Base-by-base conservation (phyloP, 257 asterid species). In the Craterostigma plantagineum region DNA sequence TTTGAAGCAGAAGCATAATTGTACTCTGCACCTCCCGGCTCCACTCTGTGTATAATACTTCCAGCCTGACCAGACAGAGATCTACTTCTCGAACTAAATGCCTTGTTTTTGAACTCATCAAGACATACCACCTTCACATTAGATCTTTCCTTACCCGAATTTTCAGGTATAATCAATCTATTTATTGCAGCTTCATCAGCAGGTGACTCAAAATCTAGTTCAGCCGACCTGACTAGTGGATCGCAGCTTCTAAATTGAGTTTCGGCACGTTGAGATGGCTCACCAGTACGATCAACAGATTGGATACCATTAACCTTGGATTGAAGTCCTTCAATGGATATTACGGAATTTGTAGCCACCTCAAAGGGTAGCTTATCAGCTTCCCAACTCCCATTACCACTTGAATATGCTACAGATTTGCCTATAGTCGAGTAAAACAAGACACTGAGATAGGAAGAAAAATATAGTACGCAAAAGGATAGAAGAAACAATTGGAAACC, bases 21-120 rank as follows among this genome's bases (percentile, higher is more conserved):
- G 67, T 83, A 83, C 51, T 77, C 94, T 30, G 69, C 61, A 15
- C 99, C 99, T 56, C 87, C 91, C 14, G 95, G 94, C 74, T 90
- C 99, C 38, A 79, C 69, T 64, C 92, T 66, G 43, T 77, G 94
- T 45, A 52, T 64, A 38, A 75, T 53, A 60, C 79, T 54, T 57
- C 94, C 94, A 16, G 80, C 50, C 55, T 59, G 81, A 48, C 70
- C 79, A 36, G 58, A 54, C 14, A 61, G 11, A 48, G 63, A 47
- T 11, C 34, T 60, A 51, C 53, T 63, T 59, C 60, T 62, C 14
- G 87, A 57, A 63, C 61, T 75, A 34, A 72, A 55, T 54, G 87
- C 92, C 59, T 74, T 83, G 59, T 66, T 72, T 65, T 78, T 83
- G 57, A 64, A 90, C 58, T 83, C 94, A 56, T 79, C 95, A 35